A percentile compares a stretch with the other conserved stretches of the same genome.
These are phyloP conservation scores for Phytophthora sp. DNA, from an alignment of 352 stramenopile genomes.

Conservation along the genomic window DNA sequence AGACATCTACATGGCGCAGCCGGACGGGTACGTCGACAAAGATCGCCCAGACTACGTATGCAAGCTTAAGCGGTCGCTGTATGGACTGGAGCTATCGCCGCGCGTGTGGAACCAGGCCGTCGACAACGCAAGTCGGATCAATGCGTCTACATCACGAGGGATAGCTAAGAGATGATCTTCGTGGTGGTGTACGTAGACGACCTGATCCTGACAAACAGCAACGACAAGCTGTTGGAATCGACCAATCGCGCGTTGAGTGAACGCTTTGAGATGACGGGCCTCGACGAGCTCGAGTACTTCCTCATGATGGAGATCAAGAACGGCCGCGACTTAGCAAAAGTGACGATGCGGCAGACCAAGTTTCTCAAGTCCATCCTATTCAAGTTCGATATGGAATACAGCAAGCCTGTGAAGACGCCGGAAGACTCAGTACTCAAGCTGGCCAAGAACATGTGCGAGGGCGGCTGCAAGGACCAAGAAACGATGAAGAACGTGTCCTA, in stretches of 20 bases:
- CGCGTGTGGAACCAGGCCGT: neutral
- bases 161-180: neutral
- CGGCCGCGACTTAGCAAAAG: neutral
- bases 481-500: no score
- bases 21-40: neutral
- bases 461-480: no score
- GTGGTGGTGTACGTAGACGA: neutral
- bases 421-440: neutral
- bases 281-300: neutral
- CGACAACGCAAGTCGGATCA: neutral
- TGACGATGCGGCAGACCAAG: neutral
- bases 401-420: neutral
- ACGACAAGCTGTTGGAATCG: neutral
- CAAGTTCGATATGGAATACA: neutral
- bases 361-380: neutral
- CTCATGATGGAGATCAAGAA: neutral
- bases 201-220: neutral
- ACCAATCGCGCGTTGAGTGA: neutral
- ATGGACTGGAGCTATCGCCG: neutral
- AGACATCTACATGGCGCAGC: constrained; percentile 1
- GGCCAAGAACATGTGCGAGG: no score
- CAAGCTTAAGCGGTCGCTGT: neutral
- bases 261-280: neutral
- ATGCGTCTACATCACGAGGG: neutral
- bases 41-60: neutral